Conservation (phyloP, 2,329 filamentous ascomycete genomes). For the Harringtonia lauricola region DNA sequence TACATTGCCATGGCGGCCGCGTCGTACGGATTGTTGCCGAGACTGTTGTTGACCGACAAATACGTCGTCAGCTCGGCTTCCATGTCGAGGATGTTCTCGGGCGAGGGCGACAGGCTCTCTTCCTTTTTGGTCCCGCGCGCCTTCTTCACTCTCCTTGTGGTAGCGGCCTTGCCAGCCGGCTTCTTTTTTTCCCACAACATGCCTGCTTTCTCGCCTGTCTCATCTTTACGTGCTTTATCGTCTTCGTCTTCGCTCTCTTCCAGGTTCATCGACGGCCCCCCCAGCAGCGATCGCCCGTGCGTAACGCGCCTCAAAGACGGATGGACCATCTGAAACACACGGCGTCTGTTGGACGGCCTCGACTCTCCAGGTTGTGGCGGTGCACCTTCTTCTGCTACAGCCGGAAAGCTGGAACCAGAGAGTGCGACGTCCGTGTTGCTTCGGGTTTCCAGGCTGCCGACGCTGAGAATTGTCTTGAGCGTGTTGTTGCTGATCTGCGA, state of each 20-base stretch:
- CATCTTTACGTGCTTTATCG: not conserved
- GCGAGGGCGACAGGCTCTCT: not conserved
- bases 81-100: constrained; percentile 10
- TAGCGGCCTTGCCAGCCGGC: not conserved
- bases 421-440: constrained; percentile 8
- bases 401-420: not conserved
- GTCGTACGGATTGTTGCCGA: constrained; percentile 18
- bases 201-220: not conserved
- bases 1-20: constrained; percentile 14
- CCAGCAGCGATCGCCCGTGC: too few relatives aligned
- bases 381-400: not conserved
- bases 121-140: not conserved
- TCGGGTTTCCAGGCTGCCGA: constrained; percentile 29
- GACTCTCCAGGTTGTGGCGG: constrained; percentile 1
- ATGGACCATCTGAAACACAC: constrained; percentile 15
- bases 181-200: not conserved
- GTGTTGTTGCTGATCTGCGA: constrained; percentile 34
- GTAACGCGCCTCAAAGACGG: constrained; percentile 15
- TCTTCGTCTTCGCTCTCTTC: constrained; percentile 2
- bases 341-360: constrained; percentile 12
- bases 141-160: not conserved
- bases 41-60: constrained; percentile 12
- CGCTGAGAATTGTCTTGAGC: constrained; percentile 37
- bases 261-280: constrained; percentile 3
- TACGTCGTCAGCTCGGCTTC: constrained; percentile 14